Evolutionary conservation across 2,329 filamentous ascomycete species (phyloP), one percentile per base, ranked within the genome.

Genomic region (Colletotrichum simmondsii): DNA sequence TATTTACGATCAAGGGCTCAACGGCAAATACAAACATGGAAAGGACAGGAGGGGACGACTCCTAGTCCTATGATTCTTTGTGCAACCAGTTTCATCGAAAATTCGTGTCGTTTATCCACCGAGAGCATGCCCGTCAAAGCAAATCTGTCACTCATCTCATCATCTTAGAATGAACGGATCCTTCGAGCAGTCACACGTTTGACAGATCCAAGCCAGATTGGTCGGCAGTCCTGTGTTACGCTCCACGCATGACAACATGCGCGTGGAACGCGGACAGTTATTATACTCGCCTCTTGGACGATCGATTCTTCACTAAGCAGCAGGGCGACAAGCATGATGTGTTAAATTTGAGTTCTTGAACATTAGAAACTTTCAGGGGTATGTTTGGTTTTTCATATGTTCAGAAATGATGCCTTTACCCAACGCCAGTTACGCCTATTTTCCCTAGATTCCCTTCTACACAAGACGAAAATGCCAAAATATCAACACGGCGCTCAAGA

Each of bases 21-120:
- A 63, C 46, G 60, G 28, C 7, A 35, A 28, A 35, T 35, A 63
- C 35, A 63, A 14, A 53, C 28, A 63, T 26, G 19, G 30, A 19
- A 28, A 30, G 26, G 81, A 82, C 42, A 89, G 80, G 26, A 32
- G 19, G 42, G 28, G 26, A 35, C 8, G 42, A 49, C 8, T 49
- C 19, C 42, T 49, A n/a, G 3, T 49, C 42, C 42, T 22, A 22
- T 49, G 16, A 49, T 49, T 49, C 8, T 49, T 3, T 49, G 42
- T 49, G 42, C 42, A 49, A 22, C 4, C 42, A 42, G 19, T 49
- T 22, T 49, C 42, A 22, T 22, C 19, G 19, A n/a, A 49, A 10
- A 10, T 49, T 4, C 19, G 7, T 49, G 19, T 22, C 42, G 2
- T 49, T 49, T 11, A 11, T 22, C 42, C 19, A 49, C 42, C 42